Evolutionary conservation across 2,329 filamentous ascomycete genomes (phyloP), one percentile per base, ranked within the genome.

Genomic region (Colletotrichum cordylinicola): DNA sequence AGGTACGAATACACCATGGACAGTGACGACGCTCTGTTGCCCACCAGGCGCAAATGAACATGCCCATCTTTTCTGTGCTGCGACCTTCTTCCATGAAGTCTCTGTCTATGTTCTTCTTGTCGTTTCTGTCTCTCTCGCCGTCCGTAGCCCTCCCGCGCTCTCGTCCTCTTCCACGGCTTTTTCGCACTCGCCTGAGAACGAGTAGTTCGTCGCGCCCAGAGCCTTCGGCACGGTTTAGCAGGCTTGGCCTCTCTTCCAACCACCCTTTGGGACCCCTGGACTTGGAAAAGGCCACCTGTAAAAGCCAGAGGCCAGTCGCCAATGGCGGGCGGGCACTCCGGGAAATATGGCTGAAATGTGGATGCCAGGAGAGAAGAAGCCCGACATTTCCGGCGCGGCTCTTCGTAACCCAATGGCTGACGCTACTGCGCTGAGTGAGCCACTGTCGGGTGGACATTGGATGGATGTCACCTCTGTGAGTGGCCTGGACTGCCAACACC

Each of bases 201-300:
- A 52, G 43, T 21, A 52, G n/a, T 8, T 3, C n/a, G 12, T 52
- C 70, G n/a, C 39, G 48, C 70, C 70, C 48, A 73, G 64, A 62
- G 64, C 55, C 27, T 48, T 43, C 72, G 55, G 68, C 73, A 75
- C 69, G 55, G 39, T 70, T 43, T 15, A 43, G 65, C 29, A 58
- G 58, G 48, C 74, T 76, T 76, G 73, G 69, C 69, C 39, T 48
- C 66, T 16, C 15, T 12, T 35, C 55, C 35, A 56, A 65, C 48
- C 39, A 48, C 55, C 64, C 27, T 39, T 24, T 52, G 67, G 67
- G 8, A 29, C 55, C 68, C 39, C 61, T 72, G 68, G 21, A 72
- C 52, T 62, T 31, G 39, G 56, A 75, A 75, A 67, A 75, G 73
- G 73, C 69, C 73, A 75, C 73, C 69, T 75, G 27, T 68, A 72